Base-by-base conservation (phyloP, 345 rosid genomes). In the Barbarea vulgaris region DNA sequence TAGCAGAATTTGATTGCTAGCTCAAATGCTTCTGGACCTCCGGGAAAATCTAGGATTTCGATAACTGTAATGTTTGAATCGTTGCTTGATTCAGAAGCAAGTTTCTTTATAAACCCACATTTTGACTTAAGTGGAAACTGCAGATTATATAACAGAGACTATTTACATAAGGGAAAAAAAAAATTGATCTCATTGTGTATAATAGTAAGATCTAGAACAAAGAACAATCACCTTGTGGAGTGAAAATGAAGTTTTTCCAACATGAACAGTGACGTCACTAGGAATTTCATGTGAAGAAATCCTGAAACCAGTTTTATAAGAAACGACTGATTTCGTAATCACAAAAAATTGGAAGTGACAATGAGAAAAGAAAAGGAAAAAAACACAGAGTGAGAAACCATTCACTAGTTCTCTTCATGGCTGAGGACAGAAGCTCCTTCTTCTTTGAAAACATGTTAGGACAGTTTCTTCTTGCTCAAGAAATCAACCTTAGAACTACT, bases 321-420 rank as follows among this genome's bases (percentile, higher is more conserved):
- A 31, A n/a, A 15, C 15, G 12, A 65, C 3, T 11, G 7, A 6
- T 21, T 33, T 34, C 4, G 1, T 67, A n/a, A 21, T 34, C 28
- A 33, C 2, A 30, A 7, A 41, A 12, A 9, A 30, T 5, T 34
- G 12, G 52, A 37, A 62, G 9, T 25, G 13, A 42, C 25, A 42
- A 18, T 13, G 1, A 25, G 0, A 41, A 9, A 63, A 25, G 0
- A 4, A 18, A 59, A 18, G 11, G 9, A 12, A 10, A 54, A n/a
- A 7, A 22, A 8, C 41, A 30, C 9, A 64, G 41, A 71, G 67
- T 50, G 47, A 60, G 48, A 67, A 74, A 90, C 96, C 98, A 91
- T 75, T 89, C 95, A 70, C 88, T 88, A 62, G 98, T 91, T 87
- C 97, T 86, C 86, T 87, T 87, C 98, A 88, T 87, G 69, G 86